phyloP scores from a whole-genome alignment of 2,329 filamentous ascomycete genomes.

The Talaromyces funiculosus region DNA sequence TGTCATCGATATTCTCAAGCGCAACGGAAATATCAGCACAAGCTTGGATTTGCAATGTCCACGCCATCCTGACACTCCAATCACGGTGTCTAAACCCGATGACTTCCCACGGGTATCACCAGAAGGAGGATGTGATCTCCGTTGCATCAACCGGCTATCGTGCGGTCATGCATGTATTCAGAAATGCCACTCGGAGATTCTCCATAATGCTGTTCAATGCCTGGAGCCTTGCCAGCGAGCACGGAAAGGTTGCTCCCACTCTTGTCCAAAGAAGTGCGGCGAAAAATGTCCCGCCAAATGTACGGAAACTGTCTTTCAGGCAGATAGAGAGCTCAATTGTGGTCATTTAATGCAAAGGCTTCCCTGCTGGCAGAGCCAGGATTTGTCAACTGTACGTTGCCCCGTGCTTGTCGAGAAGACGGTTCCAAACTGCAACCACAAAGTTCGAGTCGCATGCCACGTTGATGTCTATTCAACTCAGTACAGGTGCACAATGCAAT shows the following conservation, averaged over 20 bases:
- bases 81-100: constrained; percentile 50
- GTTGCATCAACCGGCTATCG: constrained; percentile 42
- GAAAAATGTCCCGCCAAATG: constrained; percentile 36
- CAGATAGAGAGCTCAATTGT: constrained; percentile 22
- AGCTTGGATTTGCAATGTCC: constrained; percentile 54
- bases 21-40: constrained; percentile 44
- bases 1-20: constrained; percentile 50
- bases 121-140: constrained; percentile 56
- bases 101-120: constrained; percentile 54
- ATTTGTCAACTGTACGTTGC: constrained; percentile 48
- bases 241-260: constrained; percentile 36
- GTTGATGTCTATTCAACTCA: constrained; percentile 35
- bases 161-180: constrained; percentile 44
- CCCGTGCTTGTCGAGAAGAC: constrained; percentile 39
- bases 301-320: constrained; percentile 23
- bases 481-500: constrained; percentile 48
- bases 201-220: constrained; percentile 41
- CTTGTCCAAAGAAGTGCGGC: constrained; percentile 39
- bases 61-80: constrained; percentile 51
- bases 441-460: constrained; percentile 45
- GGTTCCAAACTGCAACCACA: constrained; percentile 54
- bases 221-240: constrained; percentile 35
- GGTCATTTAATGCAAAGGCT: constrained; percentile 26
- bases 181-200: constrained; percentile 41
- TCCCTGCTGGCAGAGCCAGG: constrained; percentile 39